These are phyloP conservation scores for Phytopythium sindhum DNA, from an alignment of 352 stramenopile genomes.

Conservation along the genomic window DNA sequence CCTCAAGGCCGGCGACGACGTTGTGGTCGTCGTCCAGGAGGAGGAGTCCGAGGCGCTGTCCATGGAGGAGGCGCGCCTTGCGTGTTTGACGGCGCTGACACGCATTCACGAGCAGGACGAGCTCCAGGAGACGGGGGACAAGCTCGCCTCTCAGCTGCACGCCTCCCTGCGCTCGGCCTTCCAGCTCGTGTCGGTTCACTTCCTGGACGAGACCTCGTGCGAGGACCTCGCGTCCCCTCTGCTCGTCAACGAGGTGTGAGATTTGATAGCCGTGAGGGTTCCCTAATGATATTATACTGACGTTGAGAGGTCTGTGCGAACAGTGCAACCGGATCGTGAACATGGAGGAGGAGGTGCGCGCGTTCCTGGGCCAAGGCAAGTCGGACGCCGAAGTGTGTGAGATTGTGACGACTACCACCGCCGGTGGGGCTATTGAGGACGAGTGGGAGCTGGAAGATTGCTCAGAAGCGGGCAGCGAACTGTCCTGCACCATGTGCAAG, in stretches of 20 bases:
- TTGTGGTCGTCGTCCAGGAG: conserved; percentile 36
- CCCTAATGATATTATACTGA: conserved; percentile 1
- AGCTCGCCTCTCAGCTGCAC: conserved; percentile 31
- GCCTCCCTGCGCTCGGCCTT: conserved; percentile 38
- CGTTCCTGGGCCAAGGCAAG: conserved; percentile 38
- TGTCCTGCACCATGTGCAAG: conserved; percentile 75
- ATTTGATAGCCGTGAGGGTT: too few species aligned
- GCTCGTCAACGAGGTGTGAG: conserved; percentile 29
- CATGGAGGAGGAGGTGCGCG: conserved; percentile 38
- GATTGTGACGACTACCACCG: conserved; percentile 15
- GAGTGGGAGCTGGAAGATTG: conserved; percentile 9
- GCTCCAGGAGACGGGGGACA: conserved; percentile 22
- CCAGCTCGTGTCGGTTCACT: conserved; percentile 35
- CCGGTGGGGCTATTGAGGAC: not conserved
- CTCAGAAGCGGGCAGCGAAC: conserved; percentile 23
- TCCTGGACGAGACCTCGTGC: conserved; percentile 45
- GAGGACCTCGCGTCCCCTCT: conserved; percentile 31
- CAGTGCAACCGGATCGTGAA: conserved; percentile 39
- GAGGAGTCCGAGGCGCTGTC: conserved; percentile 13
- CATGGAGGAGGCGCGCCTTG: conserved; percentile 24
- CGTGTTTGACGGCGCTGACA: conserved; percentile 46
- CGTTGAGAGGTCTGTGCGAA: not conserved
- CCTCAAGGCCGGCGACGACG: conserved; percentile 8
- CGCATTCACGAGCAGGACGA: conserved; percentile 42
- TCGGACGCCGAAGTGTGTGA: conserved; percentile 52